Base-by-base conservation (phyloP, 768 basidiomycete species). In the Strobilomyces dryophilus region DNA sequence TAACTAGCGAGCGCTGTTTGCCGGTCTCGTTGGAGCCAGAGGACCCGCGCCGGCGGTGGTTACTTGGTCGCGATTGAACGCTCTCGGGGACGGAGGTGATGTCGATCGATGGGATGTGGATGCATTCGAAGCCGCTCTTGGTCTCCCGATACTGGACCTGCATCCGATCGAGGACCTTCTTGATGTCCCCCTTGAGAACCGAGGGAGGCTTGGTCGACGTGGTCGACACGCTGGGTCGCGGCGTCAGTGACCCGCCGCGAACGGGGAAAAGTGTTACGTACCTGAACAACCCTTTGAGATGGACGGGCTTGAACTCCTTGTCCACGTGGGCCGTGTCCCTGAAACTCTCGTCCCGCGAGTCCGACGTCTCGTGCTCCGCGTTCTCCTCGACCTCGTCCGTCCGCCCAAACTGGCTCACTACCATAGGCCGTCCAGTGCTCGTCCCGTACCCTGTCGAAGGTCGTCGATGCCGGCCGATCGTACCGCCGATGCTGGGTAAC, bases 61-160 rank as follows among this genome's bases (percentile, higher is more conserved):
- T 63, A 35, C 66, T 69, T 42, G 61, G 64, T 11, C 65, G 65
- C 2, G 66, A 57, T 14, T 64, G 63, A 68, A 74, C 51, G 71
- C 61, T 58, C 57, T 65, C 68, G 10, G 82, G 79, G 12, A 95
- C 77, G 14, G 91, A 87, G 4, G 87, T 78, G 10, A 98, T 72
- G 65, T 97, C 94, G 68, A 98, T 98, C 82, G 29, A 29, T 29
- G 29, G 29, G 6, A 29, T 29, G 9, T 29, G 29, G 8, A 29
- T 29, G 29, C 29, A 29, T 9, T 29, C 29, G 29, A 29, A 29
- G 29, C 29, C 29, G 29, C 29, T 29, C 29, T 29, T 29, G 29
- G 82, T 92, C 92, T 93, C 89, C 37, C 92, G 82, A 66, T 97
- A 93, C 69, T 93, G 92, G 31, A 99, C 89, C 79, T 6, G 29